Percentiles rank a stretch among this genome's conserved stretches.
phyloP scores from a whole-genome alignment of 2,329 filamentous ascomycete species.

The Remersonia thermophila region DNA sequence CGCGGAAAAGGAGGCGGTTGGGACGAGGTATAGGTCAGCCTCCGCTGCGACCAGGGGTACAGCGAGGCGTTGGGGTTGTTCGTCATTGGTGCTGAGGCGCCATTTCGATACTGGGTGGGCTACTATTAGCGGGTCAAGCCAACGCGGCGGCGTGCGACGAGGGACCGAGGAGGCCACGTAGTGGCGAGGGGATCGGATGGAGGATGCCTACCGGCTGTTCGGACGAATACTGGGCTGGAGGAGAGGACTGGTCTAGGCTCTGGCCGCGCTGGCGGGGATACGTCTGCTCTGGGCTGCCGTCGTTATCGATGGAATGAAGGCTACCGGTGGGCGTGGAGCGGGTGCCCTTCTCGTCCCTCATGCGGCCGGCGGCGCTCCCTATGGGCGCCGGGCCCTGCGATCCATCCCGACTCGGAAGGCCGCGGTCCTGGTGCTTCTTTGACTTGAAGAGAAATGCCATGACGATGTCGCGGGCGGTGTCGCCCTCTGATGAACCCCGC shows the following conservation, averaged over 20 bases:
- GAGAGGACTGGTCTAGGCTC: constrained; percentile 31
- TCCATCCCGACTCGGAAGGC: constrained; percentile 42
- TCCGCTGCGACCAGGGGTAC: constrained; percentile 91
- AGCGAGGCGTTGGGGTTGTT: constrained; percentile 61
- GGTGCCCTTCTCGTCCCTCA: constrained; percentile 43
- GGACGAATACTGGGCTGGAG: constrained; percentile 30
- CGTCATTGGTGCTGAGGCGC: constrained; percentile 21
- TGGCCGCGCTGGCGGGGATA: constrained; percentile 43
- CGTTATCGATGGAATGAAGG: constrained; percentile 57
- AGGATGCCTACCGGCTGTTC: constrained; percentile 30
- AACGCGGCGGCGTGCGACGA: constrained; percentile 6
- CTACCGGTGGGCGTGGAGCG: constrained; percentile 68
- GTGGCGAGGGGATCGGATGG: background rate
- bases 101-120: constrained; percentile 40
- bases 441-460: constrained; percentile 80
- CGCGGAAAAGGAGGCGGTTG: constrained; percentile 83
- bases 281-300: constrained; percentile 52
- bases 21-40: constrained; percentile 71
- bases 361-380: constrained; percentile 35
- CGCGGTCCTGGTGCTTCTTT: constrained; percentile 61
- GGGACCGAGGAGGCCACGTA: too few relatives aligned
- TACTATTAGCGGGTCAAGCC: constrained; percentile 1
- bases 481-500: constrained; percentile 23
- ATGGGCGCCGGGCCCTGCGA: constrained; percentile 33
- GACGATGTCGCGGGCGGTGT: constrained; percentile 27